Base-by-base conservation (phyloP, 306 rosid species). In the Sechiopsis laciniata region DNA sequence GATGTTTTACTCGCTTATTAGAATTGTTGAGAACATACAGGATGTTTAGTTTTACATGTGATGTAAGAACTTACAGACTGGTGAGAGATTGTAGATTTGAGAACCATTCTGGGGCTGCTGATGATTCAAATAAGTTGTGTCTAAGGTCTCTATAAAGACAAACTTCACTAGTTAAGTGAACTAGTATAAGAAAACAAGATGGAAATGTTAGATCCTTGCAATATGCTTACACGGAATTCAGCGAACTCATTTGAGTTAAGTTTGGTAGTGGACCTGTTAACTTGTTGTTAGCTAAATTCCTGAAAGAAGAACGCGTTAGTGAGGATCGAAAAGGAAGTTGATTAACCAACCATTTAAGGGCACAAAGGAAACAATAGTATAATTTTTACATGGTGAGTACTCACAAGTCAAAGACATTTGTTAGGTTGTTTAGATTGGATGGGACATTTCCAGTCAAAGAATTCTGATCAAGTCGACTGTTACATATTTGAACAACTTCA, bases 401-500 rank as follows among this genome's bases (percentile, higher is more conserved):
- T 72, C 82, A 94, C 99, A 94, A 71, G 85, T 87, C 92, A 74
- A 77, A 83, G 83, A 91, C 59, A 78, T 75, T 71, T 17, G 80
- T 79, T 69, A 94, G 96, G 75, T 84, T 84, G 71, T 63, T 84
- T 83, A 94, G 86, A 83, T 83, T 77, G 63, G 88, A 46, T 15
- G 99, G 92, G 59, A 91, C 88, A 50, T 63, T 77, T 76, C 96
- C 97, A 1, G 80, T 59, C 56, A 94, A 82, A 66, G 51, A 77
- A 80, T 94, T 94, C 86, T 95, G 85, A 82, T 94, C 99, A 53
- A 94, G 96, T 75, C 99, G 97, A 3, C 99, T 94, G 95, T 80
- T 57, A 51, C 74, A 81, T 65, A 76, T 76, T 61, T 46, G 62
- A 80, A 77, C 24, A 45, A 54, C 72, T 72, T 68, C 59, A 54